A percentile compares a stretch with the other conserved stretches of the same genome.
Evolutionary conservation across 352 stramenopile species (phyloP).

Genomic region (Phytophthora europaea): DNA sequence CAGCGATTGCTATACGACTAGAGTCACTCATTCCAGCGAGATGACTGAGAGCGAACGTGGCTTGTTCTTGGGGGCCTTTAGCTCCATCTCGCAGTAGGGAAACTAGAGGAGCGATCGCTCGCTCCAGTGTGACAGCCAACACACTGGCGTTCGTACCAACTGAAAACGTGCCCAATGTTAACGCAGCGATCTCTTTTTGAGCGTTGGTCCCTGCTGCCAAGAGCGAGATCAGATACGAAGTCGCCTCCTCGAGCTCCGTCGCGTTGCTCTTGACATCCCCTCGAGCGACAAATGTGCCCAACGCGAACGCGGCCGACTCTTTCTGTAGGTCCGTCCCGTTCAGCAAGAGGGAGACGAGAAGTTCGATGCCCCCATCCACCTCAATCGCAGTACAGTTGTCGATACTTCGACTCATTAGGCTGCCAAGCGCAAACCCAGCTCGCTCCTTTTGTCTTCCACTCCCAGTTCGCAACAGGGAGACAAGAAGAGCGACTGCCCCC

Average conservation of each 20-base stretch:
- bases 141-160: not conserved
- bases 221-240: not conserved
- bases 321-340: not conserved
- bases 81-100: not conserved
- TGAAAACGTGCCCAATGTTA: conserved; percentile 5
- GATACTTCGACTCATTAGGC: conserved; percentile 2
- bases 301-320: conserved; percentile 1
- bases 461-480: not conserved
- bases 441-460: conserved; percentile 4
- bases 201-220: not conserved
- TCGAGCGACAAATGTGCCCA: not conserved
- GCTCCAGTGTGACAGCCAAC: not conserved
- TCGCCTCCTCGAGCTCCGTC: not conserved
- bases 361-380: conserved; percentile 1
- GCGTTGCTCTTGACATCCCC: conserved; percentile 1
- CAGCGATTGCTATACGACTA: conserved; percentile 1
- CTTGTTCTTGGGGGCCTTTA: not conserved
- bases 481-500: not conserved
- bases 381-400: conserved; percentile 6
- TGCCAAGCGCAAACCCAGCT: not conserved
- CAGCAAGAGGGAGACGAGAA: not conserved
- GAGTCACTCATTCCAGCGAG: conserved; percentile 5
- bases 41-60: conserved; percentile 13
- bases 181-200: conserved; percentile 7
- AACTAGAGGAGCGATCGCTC: not conserved